Evolutionary conservation across 345 rosid species (phyloP).

Genomic region (Aquilaria yunnanensis): DNA sequence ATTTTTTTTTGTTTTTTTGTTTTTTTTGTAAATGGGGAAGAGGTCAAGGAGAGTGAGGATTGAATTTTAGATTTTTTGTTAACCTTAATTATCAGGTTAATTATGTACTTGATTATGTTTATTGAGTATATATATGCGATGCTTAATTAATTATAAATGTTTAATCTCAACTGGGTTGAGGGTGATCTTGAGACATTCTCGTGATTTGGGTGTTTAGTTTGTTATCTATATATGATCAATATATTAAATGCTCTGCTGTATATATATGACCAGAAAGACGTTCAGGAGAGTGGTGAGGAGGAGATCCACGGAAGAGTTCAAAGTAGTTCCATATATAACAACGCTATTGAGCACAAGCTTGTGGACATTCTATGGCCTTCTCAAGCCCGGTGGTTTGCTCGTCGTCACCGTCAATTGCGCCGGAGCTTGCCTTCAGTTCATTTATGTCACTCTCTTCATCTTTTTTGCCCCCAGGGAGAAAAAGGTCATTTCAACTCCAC

Average conservation of each 20-base stretch:
- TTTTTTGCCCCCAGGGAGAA: slow-evolving; percentile 35
- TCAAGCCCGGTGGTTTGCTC: slow-evolving; percentile 48
- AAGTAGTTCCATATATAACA: slow-evolving; percentile 47
- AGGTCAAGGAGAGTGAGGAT: too few species aligned
- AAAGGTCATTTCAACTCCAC: slow-evolving; percentile 24
- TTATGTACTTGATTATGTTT: too few species aligned
- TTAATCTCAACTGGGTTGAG: too few species aligned
- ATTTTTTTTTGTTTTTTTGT: not conserved
- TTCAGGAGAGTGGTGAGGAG: slow-evolving; percentile 36
- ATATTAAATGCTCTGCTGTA: too few species aligned
- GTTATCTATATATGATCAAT: too few species aligned
- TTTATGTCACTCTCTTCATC: slow-evolving; percentile 43
- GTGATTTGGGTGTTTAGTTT: too few species aligned
- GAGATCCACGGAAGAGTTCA: slow-evolving; percentile 52
- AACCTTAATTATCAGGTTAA: too few species aligned
- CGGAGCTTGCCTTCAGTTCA: slow-evolving; percentile 37
- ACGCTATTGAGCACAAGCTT: slow-evolving; percentile 51
- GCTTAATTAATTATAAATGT: too few species aligned
- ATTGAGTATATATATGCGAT: too few species aligned
- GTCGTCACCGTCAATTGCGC: slow-evolving; percentile 42
- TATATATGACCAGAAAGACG: slow-evolving; percentile 34
- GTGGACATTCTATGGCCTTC: slow-evolving; percentile 59
- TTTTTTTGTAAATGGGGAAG: not conserved
- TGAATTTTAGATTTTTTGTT: too few species aligned
- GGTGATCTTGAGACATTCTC: too few species aligned